Evolutionary conservation across 2,329 filamentous ascomycete species (phyloP), one percentile per base, ranked within the genome.

Genomic region (Cryphonectria japonica): DNA sequence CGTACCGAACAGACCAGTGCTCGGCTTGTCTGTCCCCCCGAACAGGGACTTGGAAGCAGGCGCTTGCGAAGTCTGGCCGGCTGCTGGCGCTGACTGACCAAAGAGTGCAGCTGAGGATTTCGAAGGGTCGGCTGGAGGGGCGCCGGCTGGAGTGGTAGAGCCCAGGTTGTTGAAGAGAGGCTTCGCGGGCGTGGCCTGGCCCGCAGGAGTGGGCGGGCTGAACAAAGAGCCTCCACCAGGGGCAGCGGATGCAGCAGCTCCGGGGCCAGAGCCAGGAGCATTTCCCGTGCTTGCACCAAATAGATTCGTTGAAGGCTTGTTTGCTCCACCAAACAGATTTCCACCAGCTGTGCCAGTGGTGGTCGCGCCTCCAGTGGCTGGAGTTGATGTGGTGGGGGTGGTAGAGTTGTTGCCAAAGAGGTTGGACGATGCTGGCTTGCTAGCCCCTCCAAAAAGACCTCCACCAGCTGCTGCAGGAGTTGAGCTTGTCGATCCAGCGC

Each of bases 71-170:
- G 66, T 66, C 59, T 72, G 69, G 13, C 61, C 69, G 16, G 67
- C 29, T n/a, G 67, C 54, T 63, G 69, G 52, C 29, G 65, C 61
- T 66, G 60, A 69, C 61, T 64, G 66, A 52, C 69, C 64, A 59
- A 75, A 76, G 39, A 76, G 65, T 50, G 54, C 63, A 16, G 66
- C 54, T 32, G 69, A 62, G 37, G 59, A 65, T 67, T 65, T 75
- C 73, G 75, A 74, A 16, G 77, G 75, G 39, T 80, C 82, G 6
- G 80, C 76, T 0, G 86, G 85, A 69, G 87, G 87, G n/a, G 84
- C 83, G 50, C 87, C 87, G 32, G 86, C 86, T 22, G 87, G 86
- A 50, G 87, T 88, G 2, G 86, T 88, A 26, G 86, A 88, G 68
- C 82, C 80, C 46, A 87, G 75, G n/a, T 78, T 74, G 37, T 76